These are phyloP conservation scores for Ceraceosorus bombacis DNA, from an alignment of 1,284 basidiomycete species.

Conservation along the genomic window DNA sequence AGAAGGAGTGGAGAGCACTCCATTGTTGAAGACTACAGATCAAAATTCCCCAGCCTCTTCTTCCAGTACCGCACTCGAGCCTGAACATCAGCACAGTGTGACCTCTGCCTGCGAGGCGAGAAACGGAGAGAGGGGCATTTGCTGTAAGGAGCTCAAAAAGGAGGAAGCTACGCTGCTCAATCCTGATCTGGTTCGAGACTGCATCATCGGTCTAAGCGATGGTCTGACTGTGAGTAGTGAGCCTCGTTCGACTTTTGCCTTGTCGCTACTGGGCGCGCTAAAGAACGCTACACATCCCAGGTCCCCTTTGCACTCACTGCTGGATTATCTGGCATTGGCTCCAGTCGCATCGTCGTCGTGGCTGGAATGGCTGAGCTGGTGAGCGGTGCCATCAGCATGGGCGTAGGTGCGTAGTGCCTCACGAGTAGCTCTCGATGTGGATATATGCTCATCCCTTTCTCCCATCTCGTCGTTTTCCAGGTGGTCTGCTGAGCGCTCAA, in stretches of 20 bases:
- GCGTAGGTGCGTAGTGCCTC: too few species aligned
- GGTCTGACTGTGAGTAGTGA: slow-evolving; percentile 75
- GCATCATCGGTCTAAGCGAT: slow-evolving; percentile 84
- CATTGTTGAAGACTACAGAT: too few species aligned
- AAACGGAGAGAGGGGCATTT: slow-evolving; percentile 46
- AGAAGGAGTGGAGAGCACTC: too few species aligned
- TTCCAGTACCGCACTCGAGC: too few species aligned
- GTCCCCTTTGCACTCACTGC: slow-evolving; percentile 53
- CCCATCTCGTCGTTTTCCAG: slow-evolving; percentile 53
- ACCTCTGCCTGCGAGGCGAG: slow-evolving; percentile 5
- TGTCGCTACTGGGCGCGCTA: slow-evolving; percentile 48
- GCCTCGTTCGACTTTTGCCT: slow-evolving; percentile 59
- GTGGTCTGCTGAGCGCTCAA: slow-evolving; percentile 91
- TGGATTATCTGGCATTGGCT: slow-evolving; percentile 80
- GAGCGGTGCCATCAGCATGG: slow-evolving; percentile 12
- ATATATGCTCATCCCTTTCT: background rate
- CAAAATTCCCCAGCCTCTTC: too few species aligned
- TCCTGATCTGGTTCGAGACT: slow-evolving; percentile 73
- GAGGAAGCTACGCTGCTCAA: slow-evolving; percentile 65
- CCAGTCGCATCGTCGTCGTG: slow-evolving; percentile 77
- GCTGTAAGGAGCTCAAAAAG: slow-evolving; percentile 71
- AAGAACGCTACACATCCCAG: slow-evolving; percentile 13
- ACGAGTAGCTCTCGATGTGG: slow-evolving; percentile 65
- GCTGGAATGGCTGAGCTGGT: slow-evolving; percentile 72
- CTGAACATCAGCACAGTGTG: too few species aligned